Conservation (phyloP, 345 rosid genomes). For the Eucalyptus marginata region DNA sequence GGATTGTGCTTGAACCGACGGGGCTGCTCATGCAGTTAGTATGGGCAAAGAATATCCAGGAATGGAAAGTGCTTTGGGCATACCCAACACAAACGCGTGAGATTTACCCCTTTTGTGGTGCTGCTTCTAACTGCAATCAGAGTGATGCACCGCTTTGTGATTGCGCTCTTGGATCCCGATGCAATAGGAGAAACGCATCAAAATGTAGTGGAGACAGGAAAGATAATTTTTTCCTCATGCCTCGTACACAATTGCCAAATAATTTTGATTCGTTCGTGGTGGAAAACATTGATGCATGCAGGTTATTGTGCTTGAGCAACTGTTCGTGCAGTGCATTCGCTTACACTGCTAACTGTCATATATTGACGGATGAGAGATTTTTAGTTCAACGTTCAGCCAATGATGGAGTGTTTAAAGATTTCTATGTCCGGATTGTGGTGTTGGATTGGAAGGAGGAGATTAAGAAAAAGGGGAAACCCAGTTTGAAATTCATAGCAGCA, state of each 20-base stretch:
- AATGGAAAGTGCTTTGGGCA: slow-evolving; percentile 10
- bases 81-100: slow-evolving; percentile 1
- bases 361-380: not conserved
- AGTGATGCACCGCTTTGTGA: not conserved
- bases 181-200: not conserved
- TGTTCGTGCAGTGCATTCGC: slow-evolving; percentile 21
- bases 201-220: not conserved
- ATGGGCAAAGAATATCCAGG: not conserved
- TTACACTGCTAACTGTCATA: not conserved
- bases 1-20: not conserved
- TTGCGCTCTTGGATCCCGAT: not conserved
- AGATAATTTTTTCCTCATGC: not conserved
- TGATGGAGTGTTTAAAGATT: not conserved
- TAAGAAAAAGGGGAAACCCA: not conserved
- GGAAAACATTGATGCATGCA: not conserved
- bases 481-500: not conserved
- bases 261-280: not conserved
- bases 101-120: slow-evolving; percentile 13
- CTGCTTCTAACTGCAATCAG: slow-evolving; percentile 5
- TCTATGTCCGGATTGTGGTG: not conserved
- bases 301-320: slow-evolving; percentile 4
- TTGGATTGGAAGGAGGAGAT: not conserved
- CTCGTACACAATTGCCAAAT: not conserved
- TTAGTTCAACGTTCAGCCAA: not conserved
- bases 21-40: slow-evolving; percentile 2